Evolutionary conservation across 1,284 basidiomycete genomes (phyloP).

Genomic region (Cutaneotrichosporon sp.): DNA sequence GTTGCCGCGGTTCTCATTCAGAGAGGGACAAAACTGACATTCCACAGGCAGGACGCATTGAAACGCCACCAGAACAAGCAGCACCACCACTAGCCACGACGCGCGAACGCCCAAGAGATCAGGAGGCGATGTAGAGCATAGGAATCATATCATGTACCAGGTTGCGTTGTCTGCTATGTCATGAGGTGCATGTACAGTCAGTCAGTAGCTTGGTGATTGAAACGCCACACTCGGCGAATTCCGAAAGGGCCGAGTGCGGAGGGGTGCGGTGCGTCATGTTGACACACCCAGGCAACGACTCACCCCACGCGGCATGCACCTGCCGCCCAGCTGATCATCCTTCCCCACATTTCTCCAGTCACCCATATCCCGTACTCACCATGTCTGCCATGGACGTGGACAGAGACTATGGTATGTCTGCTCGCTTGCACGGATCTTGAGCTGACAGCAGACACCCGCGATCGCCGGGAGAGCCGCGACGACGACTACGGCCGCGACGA

Average conservation of each 20-base stretch:
- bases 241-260: neutral
- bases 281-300: neutral
- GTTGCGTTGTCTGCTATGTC: neutral
- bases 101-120: neutral
- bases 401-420: neutral
- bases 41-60: slow-evolving; percentile 44
- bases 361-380: neutral
- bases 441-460: neutral
- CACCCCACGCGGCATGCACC: neutral
- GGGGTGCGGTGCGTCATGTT: slow-evolving; percentile 9
- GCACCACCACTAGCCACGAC: slow-evolving; percentile 10
- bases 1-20: neutral
- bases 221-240: slow-evolving; percentile 19
- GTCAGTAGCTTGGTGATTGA: too few species aligned
- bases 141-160: neutral
- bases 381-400: slow-evolving; percentile 1
- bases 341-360: neutral
- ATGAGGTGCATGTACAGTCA: too few species aligned
- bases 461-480: slow-evolving; percentile 4
- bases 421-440: neutral
- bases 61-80: slow-evolving; percentile 52
- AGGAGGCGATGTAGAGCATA: slow-evolving; percentile 3
- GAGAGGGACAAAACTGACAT: slow-evolving; percentile 12
- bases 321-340: too few species aligned
- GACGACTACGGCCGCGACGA: slow-evolving; percentile 5